Evolutionary conservation across 768 basidiomycete genomes (phyloP), one percentile per base, ranked within the genome.

Genomic region (Tricholoma hemisulphureum): DNA sequence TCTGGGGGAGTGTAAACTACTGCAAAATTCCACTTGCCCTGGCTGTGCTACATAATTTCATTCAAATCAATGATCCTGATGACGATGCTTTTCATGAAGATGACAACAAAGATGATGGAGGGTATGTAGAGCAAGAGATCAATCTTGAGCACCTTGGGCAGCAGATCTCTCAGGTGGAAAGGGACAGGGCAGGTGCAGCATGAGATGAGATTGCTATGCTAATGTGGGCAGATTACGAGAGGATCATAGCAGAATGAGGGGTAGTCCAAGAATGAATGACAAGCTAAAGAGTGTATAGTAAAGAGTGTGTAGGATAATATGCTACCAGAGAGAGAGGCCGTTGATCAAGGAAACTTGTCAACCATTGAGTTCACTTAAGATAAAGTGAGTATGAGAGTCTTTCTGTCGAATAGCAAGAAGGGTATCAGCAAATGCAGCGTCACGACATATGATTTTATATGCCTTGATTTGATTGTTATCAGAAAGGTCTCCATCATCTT

Each of bases 41-140:
- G n/a, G 57, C 57, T 21, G 65, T 46, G 0, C 49, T 74, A 10
- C 66, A 71, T 57, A 73, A 73, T 57, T 67, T 73, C 37, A 71
- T 69, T 43, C 41, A 58, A 4, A 60, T 56, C 7, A 56, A 67
- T 60, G 70, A 73, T 57, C 63, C 63, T 10, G 41, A 43, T 18
- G 26, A 58, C 53, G 16, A 59, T 4, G 55, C 51, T 10, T n/a
- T 29, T 53, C 58, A 18, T 43, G 63, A 56, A 16, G 20, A 41
- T 16, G 45, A 58, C 37, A 34, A 58, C 29, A 13, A 56, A 14
- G 21, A 10, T 21, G 4, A 29, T 4, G 29, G 41, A 31, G 9
- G 31, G 10, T 28, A 46, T 28, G 14, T 9, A 14, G 16, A 13
- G 24, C n/a, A 20, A 2, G 21, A 16, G 29, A 57, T 62, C n/a